Base-by-base conservation (phyloP, 1,284 basidiomycete genomes). In the Microbotryum lychnidis-dioicae region DNA sequence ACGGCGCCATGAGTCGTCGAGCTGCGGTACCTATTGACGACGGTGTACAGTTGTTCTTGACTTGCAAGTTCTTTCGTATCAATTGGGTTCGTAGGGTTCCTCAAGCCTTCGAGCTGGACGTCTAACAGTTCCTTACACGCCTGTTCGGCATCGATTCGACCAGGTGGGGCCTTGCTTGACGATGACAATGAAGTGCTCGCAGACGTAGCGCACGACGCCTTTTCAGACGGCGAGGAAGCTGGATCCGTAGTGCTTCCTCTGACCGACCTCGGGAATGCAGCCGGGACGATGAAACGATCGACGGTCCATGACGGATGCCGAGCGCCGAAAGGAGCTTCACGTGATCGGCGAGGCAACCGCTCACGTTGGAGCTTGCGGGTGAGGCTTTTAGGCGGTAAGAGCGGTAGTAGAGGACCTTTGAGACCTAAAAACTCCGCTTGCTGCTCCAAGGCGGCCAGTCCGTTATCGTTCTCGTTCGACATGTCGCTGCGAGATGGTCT, bases 21-120 rank as follows among this genome's bases (percentile, higher is more conserved):
- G 37, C 37, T 42, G 37, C 16, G 46, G 23, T 69, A 69, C 42
- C 65, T 54, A 45, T 67, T 67, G 8, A 63, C 67, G 6, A 56
- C 59, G 14, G 65, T n/a, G 16, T 49, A 56, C 9, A 67, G 54
- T 57, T 69, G 65, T 31, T 66, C 56, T 57, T 69, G 67, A 16
- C 18, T n/a, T 2, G 54, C 51, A 0, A 62, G 23, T 37, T 62
- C 65, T 4, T 18, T 50, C 44, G 9, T 0, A n/a, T 64, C 56
- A 0, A 58, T 50, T 3, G 58, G 8, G 5, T 23, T 42, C 37
- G 37, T 45, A 16, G 47, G 49, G 1, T 44, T 27, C 29, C 27
- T 33, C 46, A 57, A 51, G n/a, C 53, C 61, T 6, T 59, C 58
- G 8, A 67, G 49, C 54, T 69, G 67, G 9, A 50, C 31, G 33